Base-by-base conservation (phyloP, 208 protist genomes). In the Trypanosoma congolense region DNA sequence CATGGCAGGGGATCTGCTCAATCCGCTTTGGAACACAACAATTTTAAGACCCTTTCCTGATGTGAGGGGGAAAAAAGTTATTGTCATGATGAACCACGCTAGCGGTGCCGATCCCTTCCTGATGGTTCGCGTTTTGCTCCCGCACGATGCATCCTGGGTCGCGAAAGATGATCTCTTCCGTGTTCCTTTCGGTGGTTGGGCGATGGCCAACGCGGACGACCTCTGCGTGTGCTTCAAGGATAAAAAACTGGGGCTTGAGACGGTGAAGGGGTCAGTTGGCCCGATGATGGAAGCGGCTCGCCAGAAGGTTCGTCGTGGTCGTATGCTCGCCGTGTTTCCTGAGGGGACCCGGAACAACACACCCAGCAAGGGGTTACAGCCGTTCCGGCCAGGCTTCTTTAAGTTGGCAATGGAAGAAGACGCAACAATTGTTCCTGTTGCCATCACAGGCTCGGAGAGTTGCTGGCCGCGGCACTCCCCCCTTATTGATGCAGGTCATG, bases 41-140 rank as follows among this genome's bases (percentile, higher is more conserved):
- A 75, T 84, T 8, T 73, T 83, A 18, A 80, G 81, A 56, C 75
- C 73, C 29, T 87, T 89, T 38, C 87, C 82, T 12, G 57, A 80
- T 44, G 57, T 74, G 25, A 58, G 78, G 43, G 77, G 35, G 29
- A 75, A 76, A 55, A 86, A 86, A 63, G 60, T 87, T 12, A 75
- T 93, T 50, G 25, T 93, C 3, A 87, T 90, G 80, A 80, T 93
- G 61, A 93, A 93, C 61, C 87, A 93, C 63, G 64, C 87, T 29
- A 90, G 83, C 53, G 61, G 49, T 16, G 82, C 87, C 3, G 87
- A 93, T 57, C 82, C 88, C 3, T 95, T 88, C 40, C 52, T 89
- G 14, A 51, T 82, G 18, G 70, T 91, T 31, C 73, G 82, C 55
- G 74, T 71, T n/a, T 45, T 92, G 4, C 65, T 90, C 28, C 88